Evolutionary conservation across 192 early-diverging fungal species (phyloP), one percentile per base, ranked within the genome.

Genomic region (Rhizoclosmatium globosum): DNA sequence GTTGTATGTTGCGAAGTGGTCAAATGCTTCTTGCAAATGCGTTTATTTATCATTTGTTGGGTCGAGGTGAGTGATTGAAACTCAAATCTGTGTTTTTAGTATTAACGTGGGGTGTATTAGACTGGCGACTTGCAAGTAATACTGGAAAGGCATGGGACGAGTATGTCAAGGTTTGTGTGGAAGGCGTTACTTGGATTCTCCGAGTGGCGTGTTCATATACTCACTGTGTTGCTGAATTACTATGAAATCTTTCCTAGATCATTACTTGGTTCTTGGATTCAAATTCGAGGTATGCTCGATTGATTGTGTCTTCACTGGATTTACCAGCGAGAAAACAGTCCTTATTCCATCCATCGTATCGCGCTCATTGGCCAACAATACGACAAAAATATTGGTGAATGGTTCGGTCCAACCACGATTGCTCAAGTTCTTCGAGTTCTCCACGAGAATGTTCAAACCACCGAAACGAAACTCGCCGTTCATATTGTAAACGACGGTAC

Each of bases 1-100:
- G 98, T 0, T 99, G 98, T 84, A 99, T 99, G 98, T 82, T 99
- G 66, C 83, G 98, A 38, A 94, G 93, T 56, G 96, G 97, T 0
- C 98, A 99, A 84, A 95, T 94, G 82, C 83, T 99, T 45, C 88
- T 99, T 53, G 92, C 94, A 0, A 96, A 95, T 78, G 91, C 95
- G 0, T 82, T 98, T 19, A 79, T 95, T 71, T 77, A 93, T 23
- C 91, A 94, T 76, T 78, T 89, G 39, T 84, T 98, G 78, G 95
- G 95, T 19, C 82, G 94, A 85, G 92, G 92, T 94, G 77, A 46
- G 64, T 31, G 6, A 41, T 11, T 19, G 45, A 41, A 6, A 31
- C 31, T 0, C 31, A 31, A 31, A 31, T 0, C 31, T 31, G 31
- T 31, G 31, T 31, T 31, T 31, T 31, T 31, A n/a, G 31, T 0